Percentiles rank a stretch among this genome's conserved stretches.
phyloP scores from a whole-genome alignment of 805 yeast species.

The Ogataea polymorpha region DNA sequence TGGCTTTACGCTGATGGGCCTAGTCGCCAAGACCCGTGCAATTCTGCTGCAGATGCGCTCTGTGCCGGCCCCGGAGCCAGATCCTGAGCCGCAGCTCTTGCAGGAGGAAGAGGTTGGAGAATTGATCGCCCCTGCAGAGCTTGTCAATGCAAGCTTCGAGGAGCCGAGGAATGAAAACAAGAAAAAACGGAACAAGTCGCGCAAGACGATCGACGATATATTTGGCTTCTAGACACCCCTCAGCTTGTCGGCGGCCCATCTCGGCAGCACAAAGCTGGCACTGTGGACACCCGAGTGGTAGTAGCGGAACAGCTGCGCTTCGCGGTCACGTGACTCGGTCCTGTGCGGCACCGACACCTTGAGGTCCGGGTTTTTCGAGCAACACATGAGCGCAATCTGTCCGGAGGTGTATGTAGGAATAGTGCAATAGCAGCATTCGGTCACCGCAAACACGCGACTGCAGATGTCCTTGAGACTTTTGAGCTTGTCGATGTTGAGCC shows the following conservation, averaged over 20 bases:
- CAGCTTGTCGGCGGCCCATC: constrained; percentile 54
- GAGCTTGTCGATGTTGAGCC: constrained; percentile 63
- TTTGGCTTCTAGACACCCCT: constrained; percentile 47
- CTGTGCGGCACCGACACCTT: constrained; percentile 53
- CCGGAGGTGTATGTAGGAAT: constrained; percentile 90
- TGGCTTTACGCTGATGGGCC: constrained; percentile 67
- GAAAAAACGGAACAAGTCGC: constrained; percentile 40
- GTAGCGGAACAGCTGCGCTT: constrained; percentile 53
- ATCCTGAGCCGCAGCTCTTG: constrained; percentile 7
- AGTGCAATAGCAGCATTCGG: constrained; percentile 70
- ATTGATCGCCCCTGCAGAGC: constrained; percentile 7
- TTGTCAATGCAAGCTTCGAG: constrained; percentile 9
- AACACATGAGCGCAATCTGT: constrained; percentile 75
- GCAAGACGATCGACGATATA: constrained; percentile 68
- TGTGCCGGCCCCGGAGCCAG: constrained; percentile 9
- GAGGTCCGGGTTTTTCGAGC: constrained; percentile 51
- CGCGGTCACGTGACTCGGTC: constrained; percentile 40
- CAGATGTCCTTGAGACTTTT: constrained; percentile 46
- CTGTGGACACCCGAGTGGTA: constrained; percentile 65
- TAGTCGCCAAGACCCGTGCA: constrained; percentile 43
- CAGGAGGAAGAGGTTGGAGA: constrained; percentile 20
- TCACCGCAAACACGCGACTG: constrained; percentile 53
- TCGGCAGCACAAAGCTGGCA: constrained; percentile 75
- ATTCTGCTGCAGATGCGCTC: constrained; percentile 11
- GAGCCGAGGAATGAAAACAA: constrained; percentile 2